Conservation (phyloP, 495 filamentous ascomycete genomes). For the Penicillium diatomitis region DNA sequence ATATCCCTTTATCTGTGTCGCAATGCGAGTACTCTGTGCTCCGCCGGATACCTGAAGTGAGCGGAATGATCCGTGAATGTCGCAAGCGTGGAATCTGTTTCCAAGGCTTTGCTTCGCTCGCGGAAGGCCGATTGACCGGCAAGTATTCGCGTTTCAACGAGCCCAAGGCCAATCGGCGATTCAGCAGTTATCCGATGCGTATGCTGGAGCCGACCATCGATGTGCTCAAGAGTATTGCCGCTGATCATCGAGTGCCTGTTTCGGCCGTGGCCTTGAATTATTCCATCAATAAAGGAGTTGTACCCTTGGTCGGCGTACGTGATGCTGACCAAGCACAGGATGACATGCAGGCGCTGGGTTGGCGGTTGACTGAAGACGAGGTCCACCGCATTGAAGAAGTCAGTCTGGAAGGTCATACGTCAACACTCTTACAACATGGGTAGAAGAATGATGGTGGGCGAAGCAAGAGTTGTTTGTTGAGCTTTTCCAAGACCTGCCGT, state of each 20-base stretch:
- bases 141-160: slow-evolving; percentile 17
- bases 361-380: slow-evolving; percentile 17
- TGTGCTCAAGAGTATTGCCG: slow-evolving; percentile 18
- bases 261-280: slow-evolving; percentile 36
- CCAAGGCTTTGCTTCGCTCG: slow-evolving; percentile 18
- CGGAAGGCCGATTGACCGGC: slow-evolving; percentile 14
- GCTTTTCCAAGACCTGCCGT: no score
- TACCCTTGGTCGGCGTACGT: slow-evolving; percentile 15
- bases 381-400: slow-evolving; percentile 17
- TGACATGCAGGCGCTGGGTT: slow-evolving; percentile 19
- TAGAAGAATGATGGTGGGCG: slow-evolving; percentile 6
- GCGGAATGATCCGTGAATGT: slow-evolving; percentile 18
- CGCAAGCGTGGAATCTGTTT: slow-evolving; percentile 17
- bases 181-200: slow-evolving; percentile 22
- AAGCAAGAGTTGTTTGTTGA: background rate
- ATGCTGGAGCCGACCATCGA: slow-evolving; percentile 18
- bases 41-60: slow-evolving; percentile 14
- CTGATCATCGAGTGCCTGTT: slow-evolving; percentile 16
- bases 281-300: slow-evolving; percentile 23
- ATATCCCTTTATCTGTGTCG: slow-evolving; percentile 12
- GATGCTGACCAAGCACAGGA: slow-evolving; percentile 15
- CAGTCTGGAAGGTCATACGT: slow-evolving; percentile 14
- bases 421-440: slow-evolving; percentile 16
- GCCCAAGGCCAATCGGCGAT: slow-evolving; percentile 10
- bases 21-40: slow-evolving; percentile 22